Evolutionary conservation across 352 stramenopile genomes (phyloP).

Genomic region (Globisporangium rhizosaccharum): DNA sequence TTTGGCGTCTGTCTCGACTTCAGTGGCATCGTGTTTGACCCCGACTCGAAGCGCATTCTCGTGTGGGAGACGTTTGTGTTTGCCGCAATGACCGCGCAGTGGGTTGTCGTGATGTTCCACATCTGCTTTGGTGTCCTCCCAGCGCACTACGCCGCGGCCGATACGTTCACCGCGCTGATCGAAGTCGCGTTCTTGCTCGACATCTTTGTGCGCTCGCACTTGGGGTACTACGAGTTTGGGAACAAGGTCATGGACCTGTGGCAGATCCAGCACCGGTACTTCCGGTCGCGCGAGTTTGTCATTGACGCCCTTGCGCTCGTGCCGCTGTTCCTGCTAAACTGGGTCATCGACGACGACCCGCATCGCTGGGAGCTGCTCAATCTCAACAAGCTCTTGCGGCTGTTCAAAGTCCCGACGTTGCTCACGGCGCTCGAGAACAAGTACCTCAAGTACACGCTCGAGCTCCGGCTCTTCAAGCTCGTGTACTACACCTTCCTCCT

Average conservation of each 20-base stretch:
- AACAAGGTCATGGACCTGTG: slow-evolving; percentile 57
- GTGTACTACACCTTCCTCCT: slow-evolving; percentile 54
- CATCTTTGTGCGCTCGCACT: slow-evolving; percentile 36
- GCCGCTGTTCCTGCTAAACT: slow-evolving; percentile 44
- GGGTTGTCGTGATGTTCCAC: slow-evolving; percentile 39
- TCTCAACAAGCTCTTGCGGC: slow-evolving; percentile 48
- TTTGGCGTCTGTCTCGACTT: slow-evolving; percentile 7
- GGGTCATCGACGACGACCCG: slow-evolving; percentile 2
- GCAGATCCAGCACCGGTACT: slow-evolving; percentile 35
- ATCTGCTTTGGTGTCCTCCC: slow-evolving; percentile 33
- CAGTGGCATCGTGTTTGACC: slow-evolving; percentile 30
- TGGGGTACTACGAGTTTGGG: slow-evolving; percentile 57
- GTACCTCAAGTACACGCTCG: slow-evolving; percentile 43
- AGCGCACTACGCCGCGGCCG: slow-evolving; percentile 3
- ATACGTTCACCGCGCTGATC: slow-evolving; percentile 28
- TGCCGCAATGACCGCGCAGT: slow-evolving; percentile 31
- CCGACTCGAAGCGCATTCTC: slow-evolving; percentile 34
- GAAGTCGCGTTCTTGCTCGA: slow-evolving; percentile 46
- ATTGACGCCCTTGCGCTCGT: slow-evolving; percentile 40
- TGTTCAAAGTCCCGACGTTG: slow-evolving; percentile 40
- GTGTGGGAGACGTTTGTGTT: slow-evolving; percentile 50
- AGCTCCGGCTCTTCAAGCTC: slow-evolving; percentile 46
- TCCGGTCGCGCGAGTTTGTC: slow-evolving; percentile 30
- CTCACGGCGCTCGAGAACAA: slow-evolving; percentile 41
- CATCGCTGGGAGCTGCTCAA: slow-evolving; percentile 38